phyloP scores from a whole-genome alignment of 2,329 filamentous ascomycete genomes.

The Talaromyces atroroseus region DNA sequence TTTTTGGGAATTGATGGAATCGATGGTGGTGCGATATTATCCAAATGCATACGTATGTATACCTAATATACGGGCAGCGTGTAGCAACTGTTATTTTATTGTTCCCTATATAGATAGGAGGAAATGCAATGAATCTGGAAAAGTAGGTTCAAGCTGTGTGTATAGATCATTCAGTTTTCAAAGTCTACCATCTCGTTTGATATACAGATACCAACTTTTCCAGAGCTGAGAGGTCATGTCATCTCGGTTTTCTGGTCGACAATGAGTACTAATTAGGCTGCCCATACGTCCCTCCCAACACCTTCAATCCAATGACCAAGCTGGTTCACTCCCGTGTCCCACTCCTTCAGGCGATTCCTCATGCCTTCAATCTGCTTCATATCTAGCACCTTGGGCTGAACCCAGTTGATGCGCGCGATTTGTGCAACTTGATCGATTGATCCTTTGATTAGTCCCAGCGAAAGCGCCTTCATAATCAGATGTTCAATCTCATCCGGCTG shows the following conservation, averaged over 20 bases:
- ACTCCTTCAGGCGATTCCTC: slow-evolving; percentile 80
- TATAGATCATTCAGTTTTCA: background rate
- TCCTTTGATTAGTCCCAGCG: slow-evolving; percentile 79
- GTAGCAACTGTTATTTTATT: background rate
- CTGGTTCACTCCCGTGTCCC: slow-evolving; percentile 93
- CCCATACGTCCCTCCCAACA: slow-evolving; percentile 93
- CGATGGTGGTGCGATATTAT: background rate
- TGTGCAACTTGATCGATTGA: slow-evolving; percentile 95
- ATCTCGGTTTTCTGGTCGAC: background rate
- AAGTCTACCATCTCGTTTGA: background rate
- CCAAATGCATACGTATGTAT: background rate
- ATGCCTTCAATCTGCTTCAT: slow-evolving; percentile 93
- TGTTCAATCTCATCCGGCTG: slow-evolving; percentile 90
- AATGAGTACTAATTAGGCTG: slow-evolving; percentile 49
- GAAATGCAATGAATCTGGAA: no score
- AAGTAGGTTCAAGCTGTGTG: no score
- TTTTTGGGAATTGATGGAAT: no score
- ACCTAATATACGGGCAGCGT: background rate
- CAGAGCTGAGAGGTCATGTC: no score
- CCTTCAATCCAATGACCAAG: slow-evolving; percentile 96
- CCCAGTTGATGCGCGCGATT: slow-evolving; percentile 94
- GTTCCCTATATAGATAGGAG: no score
- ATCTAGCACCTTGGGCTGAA: slow-evolving; percentile 96
- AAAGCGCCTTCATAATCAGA: slow-evolving; percentile 98
- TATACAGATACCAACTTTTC: background rate